These are phyloP conservation scores for Lycium barbarum DNA, from an alignment of 257 asterid genomes.

Conservation along the genomic window DNA sequence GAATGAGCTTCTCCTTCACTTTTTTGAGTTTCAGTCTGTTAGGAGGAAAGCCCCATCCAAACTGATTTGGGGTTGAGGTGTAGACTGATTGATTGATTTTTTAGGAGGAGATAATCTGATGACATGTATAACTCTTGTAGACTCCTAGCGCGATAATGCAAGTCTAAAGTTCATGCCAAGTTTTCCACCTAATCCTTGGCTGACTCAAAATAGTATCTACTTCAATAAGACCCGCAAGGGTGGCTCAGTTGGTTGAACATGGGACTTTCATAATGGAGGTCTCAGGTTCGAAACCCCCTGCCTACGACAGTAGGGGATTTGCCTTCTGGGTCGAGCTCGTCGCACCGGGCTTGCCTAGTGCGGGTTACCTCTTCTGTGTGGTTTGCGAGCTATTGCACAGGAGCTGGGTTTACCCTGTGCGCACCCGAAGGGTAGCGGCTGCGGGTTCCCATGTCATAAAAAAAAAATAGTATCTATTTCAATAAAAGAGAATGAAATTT, in stretches of 20 bases:
- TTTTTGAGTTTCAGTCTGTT: background rate
- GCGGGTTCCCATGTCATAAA: too few relatives aligned
- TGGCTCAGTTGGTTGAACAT: too few relatives aligned
- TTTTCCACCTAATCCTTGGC: background rate
- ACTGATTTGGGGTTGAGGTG: conserved; percentile 10
- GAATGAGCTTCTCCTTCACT: conserved; percentile 14
- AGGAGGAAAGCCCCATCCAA: background rate
- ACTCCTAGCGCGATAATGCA: background rate
- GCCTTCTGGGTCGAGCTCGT: too few relatives aligned
- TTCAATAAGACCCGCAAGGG: too few relatives aligned
- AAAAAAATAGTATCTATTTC: background rate
- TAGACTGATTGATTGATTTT: conserved; percentile 1
- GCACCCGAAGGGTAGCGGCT: too few relatives aligned
- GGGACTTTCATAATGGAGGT: too few relatives aligned
- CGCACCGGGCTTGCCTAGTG: too few relatives aligned
- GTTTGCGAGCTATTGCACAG: too few relatives aligned
- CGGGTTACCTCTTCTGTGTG: too few relatives aligned
- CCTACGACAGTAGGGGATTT: too few relatives aligned
- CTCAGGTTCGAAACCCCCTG: too few relatives aligned
- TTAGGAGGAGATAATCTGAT: conserved; percentile 7
- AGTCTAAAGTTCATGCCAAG: background rate
- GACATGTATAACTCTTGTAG: background rate
- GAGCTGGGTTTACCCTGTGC: too few relatives aligned
- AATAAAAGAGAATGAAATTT: background rate
- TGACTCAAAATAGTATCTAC: background rate